Evolutionary conservation across 441 rosid species (phyloP).

Genomic region (Euphorbia celastroides): DNA sequence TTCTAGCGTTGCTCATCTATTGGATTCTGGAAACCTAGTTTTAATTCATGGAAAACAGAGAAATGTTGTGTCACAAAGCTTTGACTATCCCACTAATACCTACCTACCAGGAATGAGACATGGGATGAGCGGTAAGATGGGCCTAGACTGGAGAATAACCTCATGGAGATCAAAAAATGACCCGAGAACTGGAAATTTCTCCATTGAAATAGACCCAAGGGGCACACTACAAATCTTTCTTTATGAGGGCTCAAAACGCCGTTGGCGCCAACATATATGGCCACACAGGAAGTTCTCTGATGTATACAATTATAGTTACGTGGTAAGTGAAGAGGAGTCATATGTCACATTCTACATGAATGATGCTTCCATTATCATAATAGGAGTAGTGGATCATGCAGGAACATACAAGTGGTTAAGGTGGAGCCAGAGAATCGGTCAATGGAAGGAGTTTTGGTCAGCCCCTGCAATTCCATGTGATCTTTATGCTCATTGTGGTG

Average conservation of each 20-base stretch:
- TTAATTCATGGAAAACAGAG: slow-evolving; percentile 1
- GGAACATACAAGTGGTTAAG: neutral
- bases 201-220: neutral
- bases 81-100: slow-evolving; percentile 24
- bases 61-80: slow-evolving; percentile 20
- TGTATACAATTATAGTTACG: slow-evolving; percentile 1
- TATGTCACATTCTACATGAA: neutral
- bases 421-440: slow-evolving; percentile 18
- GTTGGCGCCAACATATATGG: neutral
- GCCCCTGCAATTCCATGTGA: slow-evolving; percentile 21
- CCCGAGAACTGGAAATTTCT: slow-evolving; percentile 12
- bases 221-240: slow-evolving; percentile 10
- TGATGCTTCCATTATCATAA: slow-evolving; percentile 16
- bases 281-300: neutral
- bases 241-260: neutral
- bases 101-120: slow-evolving; percentile 11
- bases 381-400: slow-evolving; percentile 11
- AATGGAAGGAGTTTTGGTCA: slow-evolving; percentile 18
- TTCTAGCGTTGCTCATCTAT: neutral
- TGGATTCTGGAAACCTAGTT: slow-evolving; percentile 23
- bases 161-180: slow-evolving; percentile 23
- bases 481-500: slow-evolving; percentile 25
- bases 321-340: slow-evolving; percentile 17
- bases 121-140: neutral
- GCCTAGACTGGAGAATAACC: neutral